phyloP scores from a whole-genome alignment of 108 stramenopile species.

The Asterionellopsis glacialis region DNA sequence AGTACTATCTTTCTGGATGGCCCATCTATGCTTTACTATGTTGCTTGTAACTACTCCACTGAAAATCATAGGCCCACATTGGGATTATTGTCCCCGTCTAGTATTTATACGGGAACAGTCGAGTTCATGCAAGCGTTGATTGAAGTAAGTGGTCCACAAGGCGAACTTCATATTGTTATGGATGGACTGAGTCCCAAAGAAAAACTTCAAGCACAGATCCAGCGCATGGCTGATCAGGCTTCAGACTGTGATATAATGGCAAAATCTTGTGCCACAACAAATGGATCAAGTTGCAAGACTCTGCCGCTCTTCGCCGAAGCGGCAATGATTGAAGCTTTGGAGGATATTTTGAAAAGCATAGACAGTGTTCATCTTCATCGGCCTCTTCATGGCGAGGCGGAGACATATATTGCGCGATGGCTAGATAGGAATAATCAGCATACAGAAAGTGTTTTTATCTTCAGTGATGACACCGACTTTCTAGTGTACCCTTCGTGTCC shows the following conservation, averaged over 20 bases:
- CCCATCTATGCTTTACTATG: constrained; percentile 16
- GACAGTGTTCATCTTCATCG: constrained; percentile 9
- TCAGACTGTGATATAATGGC: constrained; percentile 4
- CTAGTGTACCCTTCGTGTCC: constrained; percentile 21
- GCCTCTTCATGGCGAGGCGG: constrained; percentile 19
- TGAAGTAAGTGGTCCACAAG: neutral
- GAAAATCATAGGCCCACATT: neutral
- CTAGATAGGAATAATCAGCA: neutral
- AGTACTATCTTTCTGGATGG: constrained; percentile 16
- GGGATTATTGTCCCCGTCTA: constrained; percentile 13
- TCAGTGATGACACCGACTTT: constrained; percentile 24
- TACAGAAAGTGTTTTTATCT: constrained; percentile 7
- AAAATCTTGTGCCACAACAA: neutral
- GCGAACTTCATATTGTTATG: constrained; percentile 17
- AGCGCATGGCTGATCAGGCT: constrained; percentile 11
- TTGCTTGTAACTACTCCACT: neutral
- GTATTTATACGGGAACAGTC: constrained; percentile 7
- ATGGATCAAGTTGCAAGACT: neutral
- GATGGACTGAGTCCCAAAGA: constrained; percentile 13
- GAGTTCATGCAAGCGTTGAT: constrained; percentile 1
- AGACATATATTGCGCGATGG: constrained; percentile 13
- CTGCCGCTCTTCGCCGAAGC: constrained; percentile 21
- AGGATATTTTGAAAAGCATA: neutral
- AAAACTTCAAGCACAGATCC: constrained; percentile 12
- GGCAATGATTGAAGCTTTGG: constrained; percentile 20